These are phyloP conservation scores for Diaporthe destruens DNA, from an alignment of 2,329 filamentous ascomycete species.

Conservation along the genomic window DNA sequence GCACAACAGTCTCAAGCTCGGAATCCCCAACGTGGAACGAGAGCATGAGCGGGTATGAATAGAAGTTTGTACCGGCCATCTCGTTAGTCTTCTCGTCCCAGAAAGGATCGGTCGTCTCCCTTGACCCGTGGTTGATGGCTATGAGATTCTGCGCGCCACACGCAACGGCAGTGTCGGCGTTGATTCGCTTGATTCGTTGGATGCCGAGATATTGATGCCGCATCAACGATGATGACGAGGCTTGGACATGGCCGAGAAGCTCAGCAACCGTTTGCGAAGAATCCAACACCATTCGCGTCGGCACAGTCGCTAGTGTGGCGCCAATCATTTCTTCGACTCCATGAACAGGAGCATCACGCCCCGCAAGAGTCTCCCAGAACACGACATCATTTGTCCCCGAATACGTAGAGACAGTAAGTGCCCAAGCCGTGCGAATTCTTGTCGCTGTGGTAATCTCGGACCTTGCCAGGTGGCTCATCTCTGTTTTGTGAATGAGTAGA, in stretches of 20 bases:
- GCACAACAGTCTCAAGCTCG: background rate
- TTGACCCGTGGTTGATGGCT: constrained; percentile 50
- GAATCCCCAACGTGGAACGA: constrained; percentile 13
- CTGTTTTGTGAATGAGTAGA: constrained; percentile 60
- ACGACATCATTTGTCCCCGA: constrained; percentile 5
- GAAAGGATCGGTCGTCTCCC: constrained; percentile 41
- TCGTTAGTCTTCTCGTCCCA: background rate
- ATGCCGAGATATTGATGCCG: constrained; percentile 74
- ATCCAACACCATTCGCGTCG: constrained; percentile 63
- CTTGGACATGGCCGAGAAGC: constrained; percentile 65
- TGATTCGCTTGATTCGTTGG: constrained; percentile 70
- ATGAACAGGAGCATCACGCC: constrained; percentile 33
- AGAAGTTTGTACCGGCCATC: constrained; percentile 15
- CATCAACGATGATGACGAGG: constrained; percentile 68
- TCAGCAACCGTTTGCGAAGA: constrained; percentile 54
- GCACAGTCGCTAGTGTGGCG: constrained; percentile 68
- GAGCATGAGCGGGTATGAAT: constrained; percentile 24
- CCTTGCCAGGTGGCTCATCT: constrained; percentile 48
- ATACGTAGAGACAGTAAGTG: constrained; percentile 9
- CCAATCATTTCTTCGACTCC: constrained; percentile 31
- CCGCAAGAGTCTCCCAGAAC: constrained; percentile 23
- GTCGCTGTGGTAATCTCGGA: constrained; percentile 57
- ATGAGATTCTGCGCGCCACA: constrained; percentile 9
- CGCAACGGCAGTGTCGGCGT: constrained; percentile 60
- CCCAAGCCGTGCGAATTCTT: constrained; percentile 54